Evolutionary conservation across 352 stramenopile genomes (phyloP), one percentile per base, ranked within the genome.

Genomic region (Globisporangium acanthophoron): DNA sequence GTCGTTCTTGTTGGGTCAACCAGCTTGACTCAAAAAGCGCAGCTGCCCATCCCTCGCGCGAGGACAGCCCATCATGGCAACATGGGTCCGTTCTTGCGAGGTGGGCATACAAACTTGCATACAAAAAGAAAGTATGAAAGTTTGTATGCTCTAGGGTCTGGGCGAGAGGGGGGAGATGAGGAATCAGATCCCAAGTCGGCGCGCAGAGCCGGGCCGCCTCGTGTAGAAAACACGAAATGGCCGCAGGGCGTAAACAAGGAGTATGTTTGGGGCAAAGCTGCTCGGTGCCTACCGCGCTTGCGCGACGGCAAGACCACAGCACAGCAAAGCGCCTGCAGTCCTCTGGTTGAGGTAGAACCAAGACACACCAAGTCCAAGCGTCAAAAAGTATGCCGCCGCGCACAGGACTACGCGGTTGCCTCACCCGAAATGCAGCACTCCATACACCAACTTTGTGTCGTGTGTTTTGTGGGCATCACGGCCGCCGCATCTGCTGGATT

Each of bases 121-220:
- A 37, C 33, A 37, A 37, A 27, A 3, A 27, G 1, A 27, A 27
- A 27, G 31, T 35, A 35, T 35, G 24, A 39, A 37, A 50, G 41
- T 49, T n/a, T 45, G 39, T 35, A 37, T n/a, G 52, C 24, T 27
- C 24, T 27, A 27, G 24, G 1, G 24, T 39, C 39, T 21, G 33
- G 27, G 43, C 29, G 54, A 59, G 43, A 37, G 54, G 46, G 29
- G 11, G 53, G 40, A 43, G 43, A 52, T 53, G 54, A 52, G 44
- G 52, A 58, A 58, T 58, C 52, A 58, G 52, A 58, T 49, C 4
- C 35, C 35, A 41, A 41, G 35, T 41, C 35, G 35, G 35, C 35
- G 35, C 35, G 35, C 35, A 41, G 35, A 41, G 35, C 35, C 35
- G 35, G 35, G 35, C 1, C 35, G 0, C 9, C 9, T 41, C 11